A percentile compares a stretch with the other conserved stretches of the same genome.
These are phyloP conservation scores for Glarea lozoyensis DNA, from an alignment of 495 filamentous ascomycete genomes.

Conservation along the genomic window DNA sequence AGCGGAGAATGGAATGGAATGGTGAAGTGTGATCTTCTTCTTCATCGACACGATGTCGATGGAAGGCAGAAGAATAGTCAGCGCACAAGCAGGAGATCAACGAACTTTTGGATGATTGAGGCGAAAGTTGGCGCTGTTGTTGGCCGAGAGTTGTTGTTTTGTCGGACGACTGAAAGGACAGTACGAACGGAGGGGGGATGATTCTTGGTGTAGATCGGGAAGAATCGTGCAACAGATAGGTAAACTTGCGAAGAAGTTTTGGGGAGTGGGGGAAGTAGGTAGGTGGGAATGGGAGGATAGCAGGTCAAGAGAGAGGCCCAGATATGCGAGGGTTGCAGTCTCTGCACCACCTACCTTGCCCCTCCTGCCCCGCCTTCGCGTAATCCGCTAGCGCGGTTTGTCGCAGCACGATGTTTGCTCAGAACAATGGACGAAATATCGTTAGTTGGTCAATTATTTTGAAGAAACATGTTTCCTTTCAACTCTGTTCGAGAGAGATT, in stretches of 20 bases:
- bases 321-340: conserved; percentile 19
- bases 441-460: too few relatives aligned
- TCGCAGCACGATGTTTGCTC: too few relatives aligned
- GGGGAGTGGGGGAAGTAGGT: conserved; percentile 5
- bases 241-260: conserved; percentile 1
- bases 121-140: conserved; percentile 8
- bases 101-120: conserved; percentile 22
- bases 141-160: not conserved
- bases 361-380: not conserved
- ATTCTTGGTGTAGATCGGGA: conserved; percentile 3
- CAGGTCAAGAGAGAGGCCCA: conserved; percentile 14
- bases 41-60: conserved; percentile 14
- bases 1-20: conserved; percentile 19
- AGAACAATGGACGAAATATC: too few relatives aligned
- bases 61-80: conserved; percentile 19
- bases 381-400: too few relatives aligned
- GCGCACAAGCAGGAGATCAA: conserved; percentile 23
- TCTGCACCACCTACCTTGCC: conserved; percentile 13
- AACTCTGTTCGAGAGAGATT: too few relatives aligned
- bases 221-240: conserved; percentile 3
- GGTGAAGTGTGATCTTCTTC: conserved; percentile 13
- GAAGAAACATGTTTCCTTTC: too few relatives aligned
- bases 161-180: conserved; percentile 24
- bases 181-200: conserved; percentile 10
- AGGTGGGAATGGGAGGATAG: conserved; percentile 7